phyloP scores from a whole-genome alignment of 1,284 basidiomycete species.

The Heterobasidion irregulare region DNA sequence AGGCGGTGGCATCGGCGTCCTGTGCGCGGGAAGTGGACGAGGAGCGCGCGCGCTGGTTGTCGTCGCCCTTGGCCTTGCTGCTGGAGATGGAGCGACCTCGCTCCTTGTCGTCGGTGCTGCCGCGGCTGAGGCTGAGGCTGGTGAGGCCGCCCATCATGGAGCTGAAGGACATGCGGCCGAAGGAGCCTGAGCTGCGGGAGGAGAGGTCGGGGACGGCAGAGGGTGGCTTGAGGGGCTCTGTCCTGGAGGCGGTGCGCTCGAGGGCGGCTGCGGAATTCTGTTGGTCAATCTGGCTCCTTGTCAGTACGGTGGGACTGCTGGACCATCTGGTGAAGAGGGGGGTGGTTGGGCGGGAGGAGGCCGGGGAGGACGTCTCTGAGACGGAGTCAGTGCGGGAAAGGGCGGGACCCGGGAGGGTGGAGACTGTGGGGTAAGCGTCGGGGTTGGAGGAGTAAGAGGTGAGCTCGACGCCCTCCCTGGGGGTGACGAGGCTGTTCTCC shows the following conservation, averaged over 20 bases:
- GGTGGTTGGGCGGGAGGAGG: constrained; percentile 22
- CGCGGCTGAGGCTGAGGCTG: constrained; percentile 48
- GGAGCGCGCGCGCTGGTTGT: constrained; percentile 37
- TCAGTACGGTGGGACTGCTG: constrained; percentile 20
- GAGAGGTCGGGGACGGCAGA: constrained; percentile 15
- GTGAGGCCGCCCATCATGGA: constrained; percentile 66
- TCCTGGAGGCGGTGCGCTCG: constrained; percentile 37
- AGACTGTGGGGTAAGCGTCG: constrained; percentile 5
- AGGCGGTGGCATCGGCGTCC: constrained; percentile 16
- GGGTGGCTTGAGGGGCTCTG: constrained; percentile 5
- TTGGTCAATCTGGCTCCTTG: constrained; percentile 34
- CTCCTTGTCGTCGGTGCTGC: constrained; percentile 31
- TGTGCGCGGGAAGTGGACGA: constrained; percentile 32
- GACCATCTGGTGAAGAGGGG: constrained; percentile 21
- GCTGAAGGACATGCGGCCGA: constrained; percentile 54
- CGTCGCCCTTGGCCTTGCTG: constrained; percentile 19
- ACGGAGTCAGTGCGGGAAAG: constrained; percentile 21
- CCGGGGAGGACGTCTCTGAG: constrained; percentile 20
- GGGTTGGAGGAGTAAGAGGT: constrained; percentile 17
- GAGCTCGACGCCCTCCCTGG: constrained; percentile 24
- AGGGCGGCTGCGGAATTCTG: constrained; percentile 34
- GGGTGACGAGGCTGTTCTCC: constrained; percentile 17
- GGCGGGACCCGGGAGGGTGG: constrained; percentile 6
- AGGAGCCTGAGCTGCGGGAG: constrained; percentile 34
- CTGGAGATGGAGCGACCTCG: constrained; percentile 47